Evolutionary conservation across 495 filamentous ascomycete genomes (phyloP).

Genomic region (Penicillium chermesinum): DNA sequence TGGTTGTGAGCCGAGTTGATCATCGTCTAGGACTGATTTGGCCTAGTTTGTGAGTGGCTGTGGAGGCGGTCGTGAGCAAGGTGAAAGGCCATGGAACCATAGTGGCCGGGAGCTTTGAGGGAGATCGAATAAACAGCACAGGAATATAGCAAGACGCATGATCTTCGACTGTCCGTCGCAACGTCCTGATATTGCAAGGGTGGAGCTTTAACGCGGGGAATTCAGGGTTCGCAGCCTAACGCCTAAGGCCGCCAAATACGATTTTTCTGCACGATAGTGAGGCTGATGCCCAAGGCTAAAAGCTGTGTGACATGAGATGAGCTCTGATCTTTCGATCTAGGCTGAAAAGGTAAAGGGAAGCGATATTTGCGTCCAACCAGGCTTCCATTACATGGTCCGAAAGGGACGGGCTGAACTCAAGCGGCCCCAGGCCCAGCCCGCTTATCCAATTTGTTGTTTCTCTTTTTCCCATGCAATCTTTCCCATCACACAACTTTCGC

Average conservation of each 20-base stretch:
- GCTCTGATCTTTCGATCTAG: no score
- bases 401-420: not conserved
- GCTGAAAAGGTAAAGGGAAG: no score
- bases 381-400: not conserved
- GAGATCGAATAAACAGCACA: no score
- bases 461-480: conserved; percentile 22
- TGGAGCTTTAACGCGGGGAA: not conserved
- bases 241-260: not conserved
- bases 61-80: not conserved
- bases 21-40: not conserved
- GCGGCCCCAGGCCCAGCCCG: conserved; percentile 15
- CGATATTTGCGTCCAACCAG: no score
- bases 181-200: not conserved
- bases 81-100: not conserved
- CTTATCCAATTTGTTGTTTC: conserved; percentile 28
- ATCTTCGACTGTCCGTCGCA: no score
- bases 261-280: not conserved
- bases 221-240: not conserved
- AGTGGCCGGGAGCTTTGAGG: no score
- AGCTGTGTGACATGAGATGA: not conserved
- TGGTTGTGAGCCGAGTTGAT: not conserved
- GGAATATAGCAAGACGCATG: no score
- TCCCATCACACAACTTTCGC: not conserved
- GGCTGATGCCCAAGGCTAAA: not conserved
- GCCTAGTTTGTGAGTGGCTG: not conserved